These are phyloP conservation scores for Chrysanthemum lavandulifolium DNA, from an alignment of 129 eudicot genomes.

Conservation along the genomic window DNA sequence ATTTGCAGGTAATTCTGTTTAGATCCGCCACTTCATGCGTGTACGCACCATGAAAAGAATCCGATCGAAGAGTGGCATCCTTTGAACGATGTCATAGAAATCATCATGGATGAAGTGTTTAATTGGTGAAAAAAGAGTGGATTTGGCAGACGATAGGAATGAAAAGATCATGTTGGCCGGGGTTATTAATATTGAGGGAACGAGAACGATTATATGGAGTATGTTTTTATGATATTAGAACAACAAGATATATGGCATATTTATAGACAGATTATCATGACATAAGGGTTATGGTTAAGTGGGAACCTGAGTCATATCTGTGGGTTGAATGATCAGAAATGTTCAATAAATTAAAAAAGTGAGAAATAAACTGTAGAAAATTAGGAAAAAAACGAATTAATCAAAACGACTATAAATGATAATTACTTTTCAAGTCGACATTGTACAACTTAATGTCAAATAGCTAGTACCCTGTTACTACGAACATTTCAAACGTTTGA, in stretches of 20 bases:
- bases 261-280: not conserved
- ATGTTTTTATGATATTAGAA: not conserved
- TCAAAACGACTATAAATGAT: not conserved
- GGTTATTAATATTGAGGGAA: not conserved
- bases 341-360: not conserved
- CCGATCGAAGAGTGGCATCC: slow-evolving; percentile 50
- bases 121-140: slow-evolving; percentile 27
- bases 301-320: not conserved
- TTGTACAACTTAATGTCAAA: slow-evolving; percentile 13
- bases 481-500: not conserved
- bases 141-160: slow-evolving; percentile 21
- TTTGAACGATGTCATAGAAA: slow-evolving; percentile 36
- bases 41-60: slow-evolving; percentile 45
- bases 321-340: not conserved
- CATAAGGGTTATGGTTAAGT: not conserved
- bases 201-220: not conserved
- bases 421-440: not conserved
- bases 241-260: not conserved
- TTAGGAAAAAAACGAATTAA: not conserved
- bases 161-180: not conserved
- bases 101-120: slow-evolving; percentile 49
- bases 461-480: not conserved
- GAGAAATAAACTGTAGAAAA: not conserved
- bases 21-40: not conserved
- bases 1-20: not conserved